These are phyloP conservation scores for Leptographium procerum DNA, from an alignment of 2,329 filamentous ascomycete genomes.

Conservation along the genomic window DNA sequence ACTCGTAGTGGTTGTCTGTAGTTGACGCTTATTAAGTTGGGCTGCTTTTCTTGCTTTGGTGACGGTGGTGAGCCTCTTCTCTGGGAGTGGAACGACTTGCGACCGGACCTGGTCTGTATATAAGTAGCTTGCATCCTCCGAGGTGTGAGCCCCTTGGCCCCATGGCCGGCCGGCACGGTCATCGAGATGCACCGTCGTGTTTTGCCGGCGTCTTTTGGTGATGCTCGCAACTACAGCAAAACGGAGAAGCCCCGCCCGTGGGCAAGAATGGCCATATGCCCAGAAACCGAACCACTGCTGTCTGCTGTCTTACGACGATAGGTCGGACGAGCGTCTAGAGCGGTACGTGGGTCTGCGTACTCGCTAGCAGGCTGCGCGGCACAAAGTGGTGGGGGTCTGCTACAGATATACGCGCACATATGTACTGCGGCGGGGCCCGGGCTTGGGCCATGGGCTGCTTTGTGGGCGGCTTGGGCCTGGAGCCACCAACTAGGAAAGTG, in stretches of 20 bases:
- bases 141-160: background rate
- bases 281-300: slow-evolving; percentile 1
- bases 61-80: background rate
- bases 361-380: background rate
- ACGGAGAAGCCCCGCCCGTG: background rate
- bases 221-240: background rate
- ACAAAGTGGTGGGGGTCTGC: no score
- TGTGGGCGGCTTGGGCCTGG: slow-evolving; percentile 1
- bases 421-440: background rate
- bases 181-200: slow-evolving; percentile 2
- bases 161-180: background rate
- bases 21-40: background rate
- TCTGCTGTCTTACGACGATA: slow-evolving; percentile 2
- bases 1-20: no score
- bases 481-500: background rate
- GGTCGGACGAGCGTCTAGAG: background rate
- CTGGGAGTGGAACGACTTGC: background rate
- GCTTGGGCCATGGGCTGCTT: background rate
- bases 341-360: background rate
- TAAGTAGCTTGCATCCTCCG: background rate
- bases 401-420: background rate
- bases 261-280: background rate
- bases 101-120: background rate
- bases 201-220: background rate
- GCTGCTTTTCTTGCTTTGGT: background rate